These are phyloP conservation scores for Globisporangium sylvaticum DNA, from an alignment of 352 stramenopile species.

Conservation along the genomic window DNA sequence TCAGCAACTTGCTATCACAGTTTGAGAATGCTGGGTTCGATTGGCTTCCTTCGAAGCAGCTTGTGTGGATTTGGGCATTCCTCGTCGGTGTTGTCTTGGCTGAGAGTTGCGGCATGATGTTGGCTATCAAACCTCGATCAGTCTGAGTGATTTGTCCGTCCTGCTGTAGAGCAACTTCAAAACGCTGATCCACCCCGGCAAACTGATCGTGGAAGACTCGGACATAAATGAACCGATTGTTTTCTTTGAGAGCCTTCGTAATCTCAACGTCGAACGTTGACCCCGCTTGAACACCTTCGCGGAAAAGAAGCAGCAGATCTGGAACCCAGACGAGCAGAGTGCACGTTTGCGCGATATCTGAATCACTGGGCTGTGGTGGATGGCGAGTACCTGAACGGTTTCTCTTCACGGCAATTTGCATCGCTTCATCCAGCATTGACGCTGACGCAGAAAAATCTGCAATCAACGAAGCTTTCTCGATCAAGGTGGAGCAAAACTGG, in stretches of 20 bases:
- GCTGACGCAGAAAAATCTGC: constrained; percentile 18
- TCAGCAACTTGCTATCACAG: constrained; percentile 36
- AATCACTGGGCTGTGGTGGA: no score
- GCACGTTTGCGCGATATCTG: constrained; percentile 7
- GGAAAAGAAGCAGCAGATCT: constrained; percentile 19
- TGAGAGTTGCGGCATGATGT: neutral
- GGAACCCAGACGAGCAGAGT: constrained; percentile 15
- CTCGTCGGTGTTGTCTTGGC: neutral
- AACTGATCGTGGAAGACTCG: constrained; percentile 24
- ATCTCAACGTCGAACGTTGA: constrained; percentile 1
- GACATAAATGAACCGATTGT: constrained; percentile 14
- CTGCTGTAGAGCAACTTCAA: constrained; percentile 11
- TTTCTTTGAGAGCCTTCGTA: constrained; percentile 4
- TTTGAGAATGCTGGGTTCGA: neutral
- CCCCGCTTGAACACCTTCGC: constrained; percentile 10
- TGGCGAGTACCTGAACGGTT: neutral
- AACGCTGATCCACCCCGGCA: constrained; percentile 21
- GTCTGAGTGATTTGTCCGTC: neutral
- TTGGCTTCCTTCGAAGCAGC: neutral
- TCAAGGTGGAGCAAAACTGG: constrained; percentile 17
- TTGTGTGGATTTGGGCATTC: neutral
- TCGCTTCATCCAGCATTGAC: neutral
- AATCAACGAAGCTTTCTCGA: constrained; percentile 14
- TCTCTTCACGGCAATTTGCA: constrained; percentile 8
- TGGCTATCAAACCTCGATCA: neutral